Evolutionary conservation across 495 filamentous ascomycete genomes (phyloP), one percentile per base, ranked within the genome.

Genomic region (Apodospora peruviana): DNA sequence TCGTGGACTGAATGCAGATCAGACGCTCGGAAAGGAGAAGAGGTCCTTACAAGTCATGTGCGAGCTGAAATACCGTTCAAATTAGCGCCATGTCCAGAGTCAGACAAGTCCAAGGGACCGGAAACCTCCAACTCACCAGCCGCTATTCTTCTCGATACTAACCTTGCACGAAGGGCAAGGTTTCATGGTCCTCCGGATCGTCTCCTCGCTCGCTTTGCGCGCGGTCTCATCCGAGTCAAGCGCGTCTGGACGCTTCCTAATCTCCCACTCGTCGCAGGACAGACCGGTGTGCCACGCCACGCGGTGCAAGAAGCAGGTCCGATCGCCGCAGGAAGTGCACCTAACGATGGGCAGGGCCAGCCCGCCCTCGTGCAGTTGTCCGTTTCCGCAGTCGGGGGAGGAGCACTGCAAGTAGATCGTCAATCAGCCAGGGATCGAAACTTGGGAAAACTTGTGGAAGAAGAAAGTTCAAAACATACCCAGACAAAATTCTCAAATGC

Each of bases 221-320:
- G 23, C 47, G 11, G 22, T 12, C 1, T 47, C 16, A 38, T 38
- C 36, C 36, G 5, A 8, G 8, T 4, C 9, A 7, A 16, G 36
- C 8, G 10, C 36, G 8, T 38, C 5, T 4, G 5, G 36, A 11
- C 17, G 36, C 1, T n/a, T n/a, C n/a, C n/a, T n/a, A n/a, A 40
- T 45, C 18, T 69, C 65, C 42, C 64, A 70, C 37, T 75, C 64
- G 1, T 54, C 59, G 40, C 71, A 75, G 2, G 64, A 56, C 37
- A 67, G 39, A 19, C 59, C 66, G 27, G 57, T 47, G 46, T 75
- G 70, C 70, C 69, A 73, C 9, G 50, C 50, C 12, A 60, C 42
- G 9, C 56, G 51, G 48, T 71, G 66, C 12, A 43, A 45, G 43
- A 67, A 70, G 43, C 66, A 74, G n/a, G 64, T 67, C 27, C 55